Conservation (phyloP, 805 yeast species). For the Ogataea corticis region DNA sequence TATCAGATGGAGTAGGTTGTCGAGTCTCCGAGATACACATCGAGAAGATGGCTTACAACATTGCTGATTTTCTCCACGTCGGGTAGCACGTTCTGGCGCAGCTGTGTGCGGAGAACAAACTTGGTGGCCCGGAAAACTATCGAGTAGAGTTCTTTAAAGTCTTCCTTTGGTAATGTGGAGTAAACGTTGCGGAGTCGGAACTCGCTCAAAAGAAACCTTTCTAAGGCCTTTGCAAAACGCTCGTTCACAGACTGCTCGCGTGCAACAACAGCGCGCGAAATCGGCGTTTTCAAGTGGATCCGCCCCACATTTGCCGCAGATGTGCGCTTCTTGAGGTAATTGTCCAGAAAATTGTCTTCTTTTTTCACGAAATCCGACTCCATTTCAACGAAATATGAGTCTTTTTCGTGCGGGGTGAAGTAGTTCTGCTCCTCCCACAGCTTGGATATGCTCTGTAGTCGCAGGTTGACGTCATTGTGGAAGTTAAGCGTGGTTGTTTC, state of each 20-base stretch:
- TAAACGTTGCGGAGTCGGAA: slow-evolving; percentile 36
- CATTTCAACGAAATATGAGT: slow-evolving; percentile 13
- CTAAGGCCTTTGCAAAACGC: slow-evolving; percentile 22
- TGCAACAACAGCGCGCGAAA: not conserved
- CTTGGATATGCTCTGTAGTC: slow-evolving; percentile 7
- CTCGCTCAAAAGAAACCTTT: slow-evolving; percentile 38
- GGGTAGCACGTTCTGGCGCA: slow-evolving; percentile 19
- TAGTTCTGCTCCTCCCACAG: slow-evolving; percentile 8
- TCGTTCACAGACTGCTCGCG: slow-evolving; percentile 8
- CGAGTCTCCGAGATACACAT: slow-evolving; percentile 26
- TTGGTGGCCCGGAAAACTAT: slow-evolving; percentile 39
- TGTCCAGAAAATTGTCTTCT: slow-evolving; percentile 23
- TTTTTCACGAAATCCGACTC: slow-evolving; percentile 15
- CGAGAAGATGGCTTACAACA: slow-evolving; percentile 36
- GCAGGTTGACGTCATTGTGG: slow-evolving; percentile 13
- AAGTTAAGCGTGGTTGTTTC: slow-evolving; percentile 16
- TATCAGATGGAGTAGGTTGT: slow-evolving; percentile 1
- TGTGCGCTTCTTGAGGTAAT: slow-evolving; percentile 21
- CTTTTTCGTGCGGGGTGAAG: slow-evolving; percentile 2
- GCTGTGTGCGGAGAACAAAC: slow-evolving; percentile 37
- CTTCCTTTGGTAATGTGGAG: slow-evolving; percentile 26
- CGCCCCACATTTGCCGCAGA: slow-evolving; percentile 1
- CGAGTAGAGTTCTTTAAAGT: slow-evolving; percentile 36
- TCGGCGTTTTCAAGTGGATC: not conserved
- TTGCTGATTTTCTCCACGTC: slow-evolving; percentile 36